Evolutionary conservation across 1,284 basidiomycete species (phyloP).

Genomic region (Sporisorium reilianum): DNA sequence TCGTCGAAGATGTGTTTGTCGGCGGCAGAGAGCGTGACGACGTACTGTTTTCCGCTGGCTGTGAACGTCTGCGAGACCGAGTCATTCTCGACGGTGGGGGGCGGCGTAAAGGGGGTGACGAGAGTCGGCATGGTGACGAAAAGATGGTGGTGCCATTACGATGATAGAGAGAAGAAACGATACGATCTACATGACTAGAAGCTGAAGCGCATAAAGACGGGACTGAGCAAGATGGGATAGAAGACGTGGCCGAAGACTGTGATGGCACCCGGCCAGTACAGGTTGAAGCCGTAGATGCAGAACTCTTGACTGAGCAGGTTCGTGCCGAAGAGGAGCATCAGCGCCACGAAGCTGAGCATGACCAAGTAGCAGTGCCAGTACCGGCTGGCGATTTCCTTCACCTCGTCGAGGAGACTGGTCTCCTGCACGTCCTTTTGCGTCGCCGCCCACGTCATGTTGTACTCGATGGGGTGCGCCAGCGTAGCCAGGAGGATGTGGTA

Average conservation of each 20-base stretch:
- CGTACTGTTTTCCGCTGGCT: too few species aligned
- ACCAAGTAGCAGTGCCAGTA: slow-evolving; percentile 71
- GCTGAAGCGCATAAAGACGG: slow-evolving; percentile 53
- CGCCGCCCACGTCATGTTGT: slow-evolving; percentile 81
- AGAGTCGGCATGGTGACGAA: too few species aligned
- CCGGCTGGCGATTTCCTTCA: slow-evolving; percentile 76
- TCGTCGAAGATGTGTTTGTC: too few species aligned
- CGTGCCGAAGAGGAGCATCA: slow-evolving; percentile 75
- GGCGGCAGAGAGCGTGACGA: too few species aligned
- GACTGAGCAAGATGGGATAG: slow-evolving; percentile 50
- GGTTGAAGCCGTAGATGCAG: slow-evolving; percentile 70
- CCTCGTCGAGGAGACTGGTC: slow-evolving; percentile 83
- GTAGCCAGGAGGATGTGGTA: slow-evolving; percentile 76
- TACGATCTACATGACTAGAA: slow-evolving; percentile 46
- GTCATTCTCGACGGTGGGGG: too few species aligned
- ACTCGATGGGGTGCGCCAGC: slow-evolving; percentile 83
- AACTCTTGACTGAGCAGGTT: slow-evolving; percentile 75
- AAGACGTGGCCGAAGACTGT: slow-evolving; percentile 33
- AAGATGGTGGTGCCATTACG: too few species aligned
- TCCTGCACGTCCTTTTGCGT: slow-evolving; percentile 53
- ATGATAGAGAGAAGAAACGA: not conserved
- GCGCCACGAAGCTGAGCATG: slow-evolving; percentile 75
- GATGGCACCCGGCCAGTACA: slow-evolving; percentile 39
- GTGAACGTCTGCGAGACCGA: too few species aligned
- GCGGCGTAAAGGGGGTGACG: too few species aligned